Base-by-base conservation (phyloP, 306 rosid species). In the Herpetospermum pedunculosum region DNA sequence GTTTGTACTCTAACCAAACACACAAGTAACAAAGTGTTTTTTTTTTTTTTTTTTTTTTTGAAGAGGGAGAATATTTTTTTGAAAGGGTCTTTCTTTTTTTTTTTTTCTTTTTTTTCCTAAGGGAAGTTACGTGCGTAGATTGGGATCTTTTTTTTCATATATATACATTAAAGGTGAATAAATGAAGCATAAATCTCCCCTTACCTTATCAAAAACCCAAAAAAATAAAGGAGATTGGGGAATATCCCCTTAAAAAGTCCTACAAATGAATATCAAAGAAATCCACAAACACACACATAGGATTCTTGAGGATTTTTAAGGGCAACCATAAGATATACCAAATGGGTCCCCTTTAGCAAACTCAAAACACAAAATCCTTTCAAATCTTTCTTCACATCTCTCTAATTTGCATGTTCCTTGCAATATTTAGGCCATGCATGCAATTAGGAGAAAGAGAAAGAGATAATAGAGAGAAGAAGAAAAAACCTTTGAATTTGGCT, bases 281-380 rank as follows among this genome's bases (percentile, higher is more conserved):
- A 25, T 28, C 28, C 50, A 46, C 49, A 49, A 57, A 57, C 58
- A 62, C 72, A 58, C 67, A 82, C 88, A 86, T 86, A 63, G 93
- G 90, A 86, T 86, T 82, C 90, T 57, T n/a, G 64, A 44, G 44
- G 30, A 78, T 65, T 19, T 32, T 32, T 9, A 76, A 74, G 79
- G 65, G 62, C 19, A 75, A 79, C 75, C 71, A 59, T 13, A 35
- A 40, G 32, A 40, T n/a, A 40, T 41, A 6, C n/a, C 5, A 70
- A 77, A 81, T 80, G 85, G 87, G 87, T 81, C 90, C 87, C 70
- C 14, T 63, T 63, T 35, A 3, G 68, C 68, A 60, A 60, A 60
- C 68, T 7, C 67, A 59, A 57, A 29, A 59, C 25, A 16, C 14
- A 32, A n/a, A n/a, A 60, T 16, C 28, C 73, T 68, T 68, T 2